Percentiles rank a stretch among this genome's conserved stretches.
phyloP scores from a whole-genome alignment of 345 rosid genomes.

The Ceriops tagal region DNA sequence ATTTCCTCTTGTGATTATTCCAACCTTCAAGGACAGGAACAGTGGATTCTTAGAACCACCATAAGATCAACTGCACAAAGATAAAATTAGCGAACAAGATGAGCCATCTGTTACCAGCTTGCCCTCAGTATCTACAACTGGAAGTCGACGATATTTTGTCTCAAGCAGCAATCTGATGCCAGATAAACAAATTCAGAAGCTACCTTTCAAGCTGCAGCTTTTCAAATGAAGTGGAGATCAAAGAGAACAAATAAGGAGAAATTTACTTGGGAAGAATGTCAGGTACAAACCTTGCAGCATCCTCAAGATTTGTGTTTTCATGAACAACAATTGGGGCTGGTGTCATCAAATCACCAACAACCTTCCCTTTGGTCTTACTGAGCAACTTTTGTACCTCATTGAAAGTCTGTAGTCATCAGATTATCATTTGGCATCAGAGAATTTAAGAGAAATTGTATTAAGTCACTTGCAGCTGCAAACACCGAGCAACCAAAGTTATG shows the following conservation, averaged over 20 bases:
- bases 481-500: neutral
- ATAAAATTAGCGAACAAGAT: neutral
- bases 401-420: slow-evolving; percentile 58
- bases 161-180: slow-evolving; percentile 63
- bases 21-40: slow-evolving; percentile 47
- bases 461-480: neutral
- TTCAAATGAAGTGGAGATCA: neutral
- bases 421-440: neutral
- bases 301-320: slow-evolving; percentile 79
- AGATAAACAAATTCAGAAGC: slow-evolving; percentile 16
- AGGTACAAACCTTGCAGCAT: slow-evolving; percentile 74
- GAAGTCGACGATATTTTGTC: slow-evolving; percentile 92
- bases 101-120: slow-evolving; percentile 60
- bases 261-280: neutral
- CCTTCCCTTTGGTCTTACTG: slow-evolving; percentile 79
- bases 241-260: neutral
- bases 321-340: slow-evolving; percentile 80
- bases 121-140: slow-evolving; percentile 80
- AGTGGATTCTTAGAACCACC: neutral
- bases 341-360: slow-evolving; percentile 84
- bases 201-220: neutral
- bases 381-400: slow-evolving; percentile 80
- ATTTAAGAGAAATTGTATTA: neutral
- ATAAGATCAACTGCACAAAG: neutral
- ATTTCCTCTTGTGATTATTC: slow-evolving; percentile 91